Evolutionary conservation across 768 basidiomycete species (phyloP).

Genomic region (Russula virescens): DNA sequence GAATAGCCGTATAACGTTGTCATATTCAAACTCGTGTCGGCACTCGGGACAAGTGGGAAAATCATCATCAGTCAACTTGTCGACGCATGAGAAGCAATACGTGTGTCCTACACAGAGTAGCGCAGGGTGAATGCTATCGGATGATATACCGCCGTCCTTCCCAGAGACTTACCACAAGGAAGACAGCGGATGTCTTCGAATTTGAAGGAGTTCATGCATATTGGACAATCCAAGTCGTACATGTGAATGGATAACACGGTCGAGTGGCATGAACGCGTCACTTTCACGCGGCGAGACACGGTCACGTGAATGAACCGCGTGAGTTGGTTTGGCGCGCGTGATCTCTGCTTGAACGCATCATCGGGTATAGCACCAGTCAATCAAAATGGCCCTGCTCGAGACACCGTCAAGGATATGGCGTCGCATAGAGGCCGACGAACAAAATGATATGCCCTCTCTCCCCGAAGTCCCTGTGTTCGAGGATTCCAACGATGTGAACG

Average conservation of each 20-base stretch:
- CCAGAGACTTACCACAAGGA: conserved; percentile 4
- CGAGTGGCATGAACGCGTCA: no score
- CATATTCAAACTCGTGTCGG: background rate
- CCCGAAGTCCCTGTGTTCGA: conserved; percentile 72
- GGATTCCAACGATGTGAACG: conserved; percentile 45
- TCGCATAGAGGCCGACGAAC: conserved; percentile 71
- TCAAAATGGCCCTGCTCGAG: conserved; percentile 38
- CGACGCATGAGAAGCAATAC: conserved; percentile 14
- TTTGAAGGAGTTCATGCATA: conserved; percentile 15
- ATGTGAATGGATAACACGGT: background rate
- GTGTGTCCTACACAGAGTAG: conserved; percentile 7
- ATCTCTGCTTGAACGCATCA: background rate
- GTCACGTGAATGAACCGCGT: conserved; percentile 11
- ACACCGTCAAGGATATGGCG: conserved; percentile 84
- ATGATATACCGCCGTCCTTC: background rate
- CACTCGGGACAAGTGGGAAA: conserved; percentile 10
- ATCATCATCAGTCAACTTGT: background rate
- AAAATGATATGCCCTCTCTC: conserved; percentile 73
- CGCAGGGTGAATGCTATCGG: background rate
- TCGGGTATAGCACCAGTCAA: no score
- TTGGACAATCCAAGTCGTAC: conserved; percentile 9
- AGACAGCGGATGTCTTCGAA: conserved; percentile 10
- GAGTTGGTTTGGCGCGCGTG: background rate
- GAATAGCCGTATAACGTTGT: conserved; percentile 8
- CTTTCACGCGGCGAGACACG: background rate